phyloP scores from a whole-genome alignment of 2,329 filamentous ascomycete genomes.

The Calonectria hongkongensis region DNA sequence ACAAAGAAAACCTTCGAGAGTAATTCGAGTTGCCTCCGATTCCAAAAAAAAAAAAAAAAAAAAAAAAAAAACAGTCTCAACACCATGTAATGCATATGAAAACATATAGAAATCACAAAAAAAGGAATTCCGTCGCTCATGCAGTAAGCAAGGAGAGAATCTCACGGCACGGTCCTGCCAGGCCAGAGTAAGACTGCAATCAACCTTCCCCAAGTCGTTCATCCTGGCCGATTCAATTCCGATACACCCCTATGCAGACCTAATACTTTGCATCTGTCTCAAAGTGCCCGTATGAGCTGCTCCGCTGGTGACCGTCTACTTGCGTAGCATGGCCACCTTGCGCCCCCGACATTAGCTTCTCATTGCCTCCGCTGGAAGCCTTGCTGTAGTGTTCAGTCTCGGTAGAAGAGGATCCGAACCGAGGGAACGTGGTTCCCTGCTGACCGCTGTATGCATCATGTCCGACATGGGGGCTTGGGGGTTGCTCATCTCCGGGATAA shows the following conservation, averaged over 20 bases:
- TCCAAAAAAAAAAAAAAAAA: conserved; percentile 33
- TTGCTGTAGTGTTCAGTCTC: conserved; percentile 47
- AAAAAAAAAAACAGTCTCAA: conserved; percentile 34
- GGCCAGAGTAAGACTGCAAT: conserved; percentile 51
- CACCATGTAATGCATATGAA: conserved; percentile 30
- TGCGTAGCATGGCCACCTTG: conserved; percentile 51
- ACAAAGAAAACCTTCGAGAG: conserved; percentile 44
- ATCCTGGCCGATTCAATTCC: not conserved
- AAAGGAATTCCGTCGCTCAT: conserved; percentile 43
- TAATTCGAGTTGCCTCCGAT: conserved; percentile 44
- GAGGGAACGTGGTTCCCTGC: conserved; percentile 51
- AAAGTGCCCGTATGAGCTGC: conserved; percentile 61
- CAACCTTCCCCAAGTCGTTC: conserved; percentile 9
- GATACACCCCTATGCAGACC: conserved; percentile 36
- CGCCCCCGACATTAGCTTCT: conserved; percentile 55
- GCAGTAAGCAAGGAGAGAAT: conserved; percentile 51
- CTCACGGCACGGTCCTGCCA: conserved; percentile 55
- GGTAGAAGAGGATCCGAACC: conserved; percentile 53
- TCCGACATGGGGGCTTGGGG: conserved; percentile 53
- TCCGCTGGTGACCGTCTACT: conserved; percentile 57
- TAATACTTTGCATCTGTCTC: conserved; percentile 55
- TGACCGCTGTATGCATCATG: conserved; percentile 47
- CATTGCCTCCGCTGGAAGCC: conserved; percentile 48
- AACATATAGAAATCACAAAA: conserved; percentile 27
- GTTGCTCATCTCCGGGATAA: conserved; percentile 58